Conservation (phyloP, 2,329 filamentous ascomycete species). For the Parasarocladium wereldwijsianum region DNA sequence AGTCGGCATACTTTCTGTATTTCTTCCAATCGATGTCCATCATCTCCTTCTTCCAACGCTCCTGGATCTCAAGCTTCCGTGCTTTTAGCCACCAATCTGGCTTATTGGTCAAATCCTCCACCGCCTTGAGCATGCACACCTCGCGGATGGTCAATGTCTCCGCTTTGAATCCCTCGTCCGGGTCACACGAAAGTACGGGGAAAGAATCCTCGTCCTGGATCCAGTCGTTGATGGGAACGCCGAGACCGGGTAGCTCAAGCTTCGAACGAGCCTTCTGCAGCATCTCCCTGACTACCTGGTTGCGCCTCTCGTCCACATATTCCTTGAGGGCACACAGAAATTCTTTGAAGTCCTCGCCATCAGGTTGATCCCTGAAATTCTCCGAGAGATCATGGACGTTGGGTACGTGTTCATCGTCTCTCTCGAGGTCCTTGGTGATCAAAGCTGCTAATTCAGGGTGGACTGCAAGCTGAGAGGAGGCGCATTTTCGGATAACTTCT, state of each 20-base stretch:
- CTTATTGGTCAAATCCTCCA: slow-evolving; percentile 19
- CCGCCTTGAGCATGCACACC: slow-evolving; percentile 16
- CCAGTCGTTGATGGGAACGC: slow-evolving; percentile 10
- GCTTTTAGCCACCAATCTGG: slow-evolving; percentile 20
- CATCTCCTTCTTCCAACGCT: slow-evolving; percentile 15
- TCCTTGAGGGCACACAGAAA: too few species aligned
- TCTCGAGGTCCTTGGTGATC: too few species aligned
- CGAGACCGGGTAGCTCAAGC: slow-evolving; percentile 12
- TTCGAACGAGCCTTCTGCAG: too few species aligned
- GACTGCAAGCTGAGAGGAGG: too few species aligned
- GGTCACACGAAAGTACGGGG: slow-evolving; percentile 9
- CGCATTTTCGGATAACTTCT: too few species aligned
- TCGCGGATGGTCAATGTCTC: slow-evolving; percentile 15
- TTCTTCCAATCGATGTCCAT: slow-evolving; percentile 15
- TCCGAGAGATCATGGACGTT: too few species aligned
- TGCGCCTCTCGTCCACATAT: too few species aligned
- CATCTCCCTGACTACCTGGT: too few species aligned
- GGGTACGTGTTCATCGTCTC: too few species aligned
- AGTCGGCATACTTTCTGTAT: slow-evolving; percentile 11
- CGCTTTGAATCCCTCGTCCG: slow-evolving; percentile 10
- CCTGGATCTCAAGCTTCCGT: slow-evolving; percentile 11
- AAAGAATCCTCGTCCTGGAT: slow-evolving; percentile 6
- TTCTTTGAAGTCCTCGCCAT: too few species aligned
- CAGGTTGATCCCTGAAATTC: too few species aligned
- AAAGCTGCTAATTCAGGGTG: too few species aligned